Evolutionary conservation across 176 grass and related monocot genomes (phyloP).

Genomic region (barley (Hordeum vulgare)): MorexV3_pseudomolecules_assembly NC_058518.1:485217513-485218012

Average conservation of each 20-base stretch:
- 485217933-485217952: not conserved
- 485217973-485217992: conserved; percentile 1
- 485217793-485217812: conserved; percentile 40
- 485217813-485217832: conserved; percentile 22
- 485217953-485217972: conserved; percentile 3
- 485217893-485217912: not conserved
- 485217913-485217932: conserved; percentile 30
- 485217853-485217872: conserved; percentile 8
- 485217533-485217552: conserved; percentile 18
- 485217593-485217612: conserved; percentile 56
- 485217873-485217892: not conserved
- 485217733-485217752: not conserved
- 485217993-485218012: conserved; percentile 43
- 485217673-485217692: conserved; percentile 42
- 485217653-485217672: conserved; percentile 41
- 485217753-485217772: conserved; percentile 4
- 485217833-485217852: conserved; percentile 22
- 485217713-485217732: conserved; percentile 12
- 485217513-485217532: conserved; percentile 17
- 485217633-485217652: conserved; percentile 56
- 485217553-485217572: not conserved
- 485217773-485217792: conserved; percentile 19
- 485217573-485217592: conserved; percentile 36
- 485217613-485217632: conserved; percentile 50
- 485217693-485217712: conserved; percentile 40